Evolutionary conservation across 2,329 filamentous ascomycete genomes (phyloP).

Genomic region (Scytalidium lignicola): DNA sequence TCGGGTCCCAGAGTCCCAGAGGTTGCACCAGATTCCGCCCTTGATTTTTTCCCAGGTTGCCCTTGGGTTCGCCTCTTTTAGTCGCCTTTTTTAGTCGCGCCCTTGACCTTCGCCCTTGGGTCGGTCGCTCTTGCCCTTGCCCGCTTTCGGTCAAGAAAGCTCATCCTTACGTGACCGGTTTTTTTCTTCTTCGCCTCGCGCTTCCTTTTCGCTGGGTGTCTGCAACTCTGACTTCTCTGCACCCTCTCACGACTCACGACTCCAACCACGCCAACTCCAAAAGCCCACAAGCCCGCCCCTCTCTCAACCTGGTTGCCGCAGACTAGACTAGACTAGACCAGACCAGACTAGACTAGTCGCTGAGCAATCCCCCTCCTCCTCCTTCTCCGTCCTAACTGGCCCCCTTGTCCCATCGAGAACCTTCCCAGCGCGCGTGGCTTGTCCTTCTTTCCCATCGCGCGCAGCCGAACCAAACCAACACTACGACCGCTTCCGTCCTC

Average conservation of each 20-base stretch:
- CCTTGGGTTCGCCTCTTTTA: too few relatives aligned
- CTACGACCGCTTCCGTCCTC: neutral
- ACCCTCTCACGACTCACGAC: too few relatives aligned
- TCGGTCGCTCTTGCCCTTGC: neutral
- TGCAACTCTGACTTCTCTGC: too few relatives aligned
- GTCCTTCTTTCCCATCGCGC: neutral
- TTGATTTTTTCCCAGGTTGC: too few relatives aligned
- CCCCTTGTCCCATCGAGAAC: neutral
- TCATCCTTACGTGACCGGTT: neutral
- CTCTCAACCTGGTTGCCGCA: slow-evolving; percentile 56
- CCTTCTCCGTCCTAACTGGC: too few relatives aligned
- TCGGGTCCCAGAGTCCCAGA: neutral
- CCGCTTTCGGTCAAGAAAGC: neutral
- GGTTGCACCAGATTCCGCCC: too few relatives aligned
- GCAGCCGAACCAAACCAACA: neutral
- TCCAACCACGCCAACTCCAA: neutral
- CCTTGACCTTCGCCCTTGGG: too few relatives aligned
- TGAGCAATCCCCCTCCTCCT: too few relatives aligned
- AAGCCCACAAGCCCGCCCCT: neutral
- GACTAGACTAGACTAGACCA: too few relatives aligned
- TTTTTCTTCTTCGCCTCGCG: neutral
- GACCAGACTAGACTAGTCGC: too few relatives aligned
- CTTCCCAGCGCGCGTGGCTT: slow-evolving; percentile 7
- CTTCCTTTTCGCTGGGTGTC: too few relatives aligned
- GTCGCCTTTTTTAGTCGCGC: too few relatives aligned